phyloP scores from a whole-genome alignment of 1,284 basidiomycete species.

The Crepidotus sp. region DNA sequence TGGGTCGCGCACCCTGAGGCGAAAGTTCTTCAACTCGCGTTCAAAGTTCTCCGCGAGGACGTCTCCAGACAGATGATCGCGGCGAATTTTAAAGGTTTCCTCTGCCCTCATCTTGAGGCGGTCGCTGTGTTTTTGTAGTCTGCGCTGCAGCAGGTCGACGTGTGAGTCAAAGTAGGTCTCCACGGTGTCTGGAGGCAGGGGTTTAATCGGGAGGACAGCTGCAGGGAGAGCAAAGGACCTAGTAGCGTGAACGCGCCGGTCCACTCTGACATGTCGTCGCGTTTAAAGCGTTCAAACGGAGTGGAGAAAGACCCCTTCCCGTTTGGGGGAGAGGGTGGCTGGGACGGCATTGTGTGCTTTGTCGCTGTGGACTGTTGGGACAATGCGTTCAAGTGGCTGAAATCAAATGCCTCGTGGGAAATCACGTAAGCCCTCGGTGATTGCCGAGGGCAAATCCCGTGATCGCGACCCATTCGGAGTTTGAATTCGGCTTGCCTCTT shows the following conservation, averaged over 20 bases:
- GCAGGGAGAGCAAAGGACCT: conserved; percentile 33
- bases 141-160: conserved; percentile 81
- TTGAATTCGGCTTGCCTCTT: background rate
- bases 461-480: conserved; percentile 10
- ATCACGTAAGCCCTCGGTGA: too few relatives aligned
- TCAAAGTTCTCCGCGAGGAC: conserved; percentile 63
- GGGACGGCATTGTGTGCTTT: conserved; percentile 9
- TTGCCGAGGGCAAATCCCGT: background rate
- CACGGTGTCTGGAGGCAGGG: conserved; percentile 55
- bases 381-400: conserved; percentile 1
- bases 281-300: conserved; percentile 44
- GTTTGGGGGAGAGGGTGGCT: conserved; percentile 7
- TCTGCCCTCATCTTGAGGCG: conserved; percentile 74
- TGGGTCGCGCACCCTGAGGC: conserved; percentile 35
- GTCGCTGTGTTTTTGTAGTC: conserved; percentile 79
- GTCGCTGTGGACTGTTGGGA: background rate
- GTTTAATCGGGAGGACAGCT: conserved; percentile 5
- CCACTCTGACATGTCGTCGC: conserved; percentile 31
- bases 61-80: conserved; percentile 61
- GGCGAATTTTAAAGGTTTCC: conserved; percentile 57
- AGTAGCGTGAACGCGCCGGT: conserved; percentile 61
- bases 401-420: too few relatives aligned
- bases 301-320: conserved; percentile 29
- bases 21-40: conserved; percentile 18
- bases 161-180: conserved; percentile 88